A percentile compares a stretch with the other conserved stretches of the same genome.
Conservation (phyloP, 108 stramenopile species). For the Pseudonitzschia pungens region DNA sequence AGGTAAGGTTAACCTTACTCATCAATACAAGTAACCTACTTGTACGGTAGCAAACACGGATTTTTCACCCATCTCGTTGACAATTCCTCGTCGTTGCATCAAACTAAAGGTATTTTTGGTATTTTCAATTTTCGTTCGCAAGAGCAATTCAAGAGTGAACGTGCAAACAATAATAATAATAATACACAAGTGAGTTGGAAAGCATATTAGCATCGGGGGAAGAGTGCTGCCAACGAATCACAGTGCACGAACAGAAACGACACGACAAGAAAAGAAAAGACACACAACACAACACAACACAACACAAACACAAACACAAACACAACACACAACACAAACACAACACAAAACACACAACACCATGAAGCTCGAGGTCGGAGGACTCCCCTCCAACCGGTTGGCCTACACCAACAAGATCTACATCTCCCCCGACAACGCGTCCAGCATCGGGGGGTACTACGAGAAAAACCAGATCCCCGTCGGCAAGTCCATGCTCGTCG, state of each 20-base stretch:
- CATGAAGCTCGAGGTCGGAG: conserved; percentile 72
- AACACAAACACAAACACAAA: neutral
- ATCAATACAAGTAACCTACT: too few species aligned
- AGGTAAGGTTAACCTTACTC: too few species aligned
- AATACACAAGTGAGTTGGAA: too few species aligned
- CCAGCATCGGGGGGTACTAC: conserved; percentile 39
- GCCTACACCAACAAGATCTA: conserved; percentile 86
- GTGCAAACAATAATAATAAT: too few species aligned
- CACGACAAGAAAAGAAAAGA: neutral
- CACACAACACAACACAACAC: neutral
- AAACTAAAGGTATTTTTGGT: too few species aligned
- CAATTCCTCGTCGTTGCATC: too few species aligned
- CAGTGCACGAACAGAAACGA: neutral
- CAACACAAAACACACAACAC: neutral
- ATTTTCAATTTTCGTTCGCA: too few species aligned
- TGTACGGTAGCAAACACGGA: too few species aligned
- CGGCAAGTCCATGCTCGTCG: conserved; percentile 48
- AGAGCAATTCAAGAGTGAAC: too few species aligned
- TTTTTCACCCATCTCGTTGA: too few species aligned
- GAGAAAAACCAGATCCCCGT: conserved; percentile 34
- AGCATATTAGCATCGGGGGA: too few species aligned
- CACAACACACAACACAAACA: neutral
- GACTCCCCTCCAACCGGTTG: conserved; percentile 81
- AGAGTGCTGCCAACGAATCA: too few species aligned
- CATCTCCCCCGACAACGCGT: conserved; percentile 56